Conservation (phyloP, 352 stramenopile species). For the Globisporangium orthogonon region DNA sequence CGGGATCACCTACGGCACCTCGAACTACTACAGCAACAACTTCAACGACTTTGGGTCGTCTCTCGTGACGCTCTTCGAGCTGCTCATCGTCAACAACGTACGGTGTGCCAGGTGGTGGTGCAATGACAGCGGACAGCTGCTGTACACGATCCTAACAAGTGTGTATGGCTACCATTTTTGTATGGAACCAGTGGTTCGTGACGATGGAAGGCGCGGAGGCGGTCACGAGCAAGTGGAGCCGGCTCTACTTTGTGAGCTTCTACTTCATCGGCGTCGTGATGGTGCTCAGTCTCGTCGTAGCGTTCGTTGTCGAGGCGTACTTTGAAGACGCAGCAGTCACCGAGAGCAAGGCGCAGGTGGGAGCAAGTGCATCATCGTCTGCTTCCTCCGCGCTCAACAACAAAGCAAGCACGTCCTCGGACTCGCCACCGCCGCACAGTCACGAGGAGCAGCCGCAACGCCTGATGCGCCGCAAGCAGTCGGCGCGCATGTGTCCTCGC, state of each 20-base stretch:
- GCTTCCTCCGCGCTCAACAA: neutral
- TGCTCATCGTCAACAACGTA: constrained; percentile 77
- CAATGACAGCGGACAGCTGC: neutral
- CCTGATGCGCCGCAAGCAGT: constrained; percentile 13
- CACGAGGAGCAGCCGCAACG: constrained; percentile 8
- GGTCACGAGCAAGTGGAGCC: constrained; percentile 45
- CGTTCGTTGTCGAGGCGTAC: constrained; percentile 60
- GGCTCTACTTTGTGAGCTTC: constrained; percentile 68
- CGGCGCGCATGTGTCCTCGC: constrained; percentile 22
- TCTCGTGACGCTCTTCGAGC: constrained; percentile 61
- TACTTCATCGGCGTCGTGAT: constrained; percentile 68
- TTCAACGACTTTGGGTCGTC: constrained; percentile 68
- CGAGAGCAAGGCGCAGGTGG: constrained; percentile 5
- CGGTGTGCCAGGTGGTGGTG: constrained; percentile 10
- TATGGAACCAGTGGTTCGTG: constrained; percentile 44
- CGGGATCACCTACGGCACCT: constrained; percentile 31
- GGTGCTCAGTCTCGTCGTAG: constrained; percentile 66
- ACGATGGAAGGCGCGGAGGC: constrained; percentile 54
- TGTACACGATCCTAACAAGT: neutral
- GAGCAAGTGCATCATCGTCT: neutral
- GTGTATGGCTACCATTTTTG: neutral
- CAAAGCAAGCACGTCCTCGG: constrained; percentile 1
- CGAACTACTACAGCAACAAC: constrained; percentile 68
- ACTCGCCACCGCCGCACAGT: constrained; percentile 1
- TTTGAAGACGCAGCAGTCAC: constrained; percentile 21